Conservation (phyloP, 1,139 yeast species). For the Sugiyamaella novakii region DNA sequence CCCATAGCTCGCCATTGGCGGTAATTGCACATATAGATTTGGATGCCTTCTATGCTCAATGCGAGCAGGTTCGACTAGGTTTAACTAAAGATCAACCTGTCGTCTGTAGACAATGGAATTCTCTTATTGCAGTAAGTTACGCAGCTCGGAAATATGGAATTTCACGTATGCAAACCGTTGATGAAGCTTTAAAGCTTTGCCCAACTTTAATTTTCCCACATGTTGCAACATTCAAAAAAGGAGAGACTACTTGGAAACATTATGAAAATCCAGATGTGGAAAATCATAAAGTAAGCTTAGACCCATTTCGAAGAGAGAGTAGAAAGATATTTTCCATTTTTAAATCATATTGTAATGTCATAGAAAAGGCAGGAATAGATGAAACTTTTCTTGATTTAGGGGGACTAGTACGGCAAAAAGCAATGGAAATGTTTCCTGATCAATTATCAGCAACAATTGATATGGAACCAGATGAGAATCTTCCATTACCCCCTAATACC, state of each 20-base stretch:
- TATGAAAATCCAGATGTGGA: constrained; percentile 50
- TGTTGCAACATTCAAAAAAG: constrained; percentile 91
- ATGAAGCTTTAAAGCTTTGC: constrained; percentile 71
- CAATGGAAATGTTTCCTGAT: constrained; percentile 45
- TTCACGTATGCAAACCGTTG: constrained; percentile 70
- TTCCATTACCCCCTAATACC: constrained; percentile 42
- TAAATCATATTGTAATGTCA: constrained; percentile 43
- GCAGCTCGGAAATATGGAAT: constrained; percentile 87
- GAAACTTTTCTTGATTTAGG: constrained; percentile 90
- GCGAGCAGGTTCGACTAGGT: constrained; percentile 76
- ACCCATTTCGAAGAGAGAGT: constrained; percentile 87
- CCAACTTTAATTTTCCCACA: constrained; percentile 78
- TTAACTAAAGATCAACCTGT: constrained; percentile 72
- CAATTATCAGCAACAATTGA: constrained; percentile 32
- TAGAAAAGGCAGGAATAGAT: constrained; percentile 95
- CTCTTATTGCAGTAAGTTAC: constrained; percentile 76
- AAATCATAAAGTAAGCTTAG: constrained; percentile 80
- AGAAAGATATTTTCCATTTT: constrained; percentile 73
- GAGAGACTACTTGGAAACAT: constrained; percentile 82
- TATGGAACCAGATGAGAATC: constrained; percentile 32
- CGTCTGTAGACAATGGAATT: constrained; percentile 92
- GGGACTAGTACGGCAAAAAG: constrained; percentile 46
- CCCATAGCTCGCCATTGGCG: constrained; percentile 64
- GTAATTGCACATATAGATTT: constrained; percentile 84
- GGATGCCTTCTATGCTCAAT: constrained; percentile 93